Conservation (phyloP, 306 rosid genomes). For the Castanospermum australe region DNA sequence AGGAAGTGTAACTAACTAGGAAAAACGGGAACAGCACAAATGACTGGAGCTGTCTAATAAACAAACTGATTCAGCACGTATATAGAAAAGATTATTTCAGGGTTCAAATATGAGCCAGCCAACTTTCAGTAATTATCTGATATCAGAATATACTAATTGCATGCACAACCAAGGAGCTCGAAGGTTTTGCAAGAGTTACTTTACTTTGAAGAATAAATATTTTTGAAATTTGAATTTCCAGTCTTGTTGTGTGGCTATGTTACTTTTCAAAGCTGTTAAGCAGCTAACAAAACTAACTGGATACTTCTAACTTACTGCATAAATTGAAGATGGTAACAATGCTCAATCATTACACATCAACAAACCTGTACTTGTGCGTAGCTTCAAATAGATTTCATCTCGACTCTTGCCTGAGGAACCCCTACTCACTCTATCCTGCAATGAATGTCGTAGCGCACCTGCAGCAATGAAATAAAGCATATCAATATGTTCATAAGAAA, state of each 20-base stretch:
- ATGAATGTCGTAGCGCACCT: slow-evolving; percentile 93
- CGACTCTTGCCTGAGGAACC: slow-evolving; percentile 67
- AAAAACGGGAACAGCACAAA: neutral
- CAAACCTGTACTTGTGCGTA: slow-evolving; percentile 93
- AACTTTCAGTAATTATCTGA: neutral
- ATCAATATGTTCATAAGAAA: neutral
- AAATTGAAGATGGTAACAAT: slow-evolving; percentile 16
- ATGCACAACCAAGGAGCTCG: neutral
- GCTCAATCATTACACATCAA: slow-evolving; percentile 20
- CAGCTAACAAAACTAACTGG: neutral
- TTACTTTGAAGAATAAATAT: neutral
- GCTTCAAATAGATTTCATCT: slow-evolving; percentile 87
- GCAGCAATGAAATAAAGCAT: slow-evolving; percentile 28
- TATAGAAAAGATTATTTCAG: neutral
- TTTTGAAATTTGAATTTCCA: neutral
- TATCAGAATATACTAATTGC: neutral
- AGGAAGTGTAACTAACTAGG: neutral
- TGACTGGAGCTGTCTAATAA: slow-evolving; percentile 1
- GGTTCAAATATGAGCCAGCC: slow-evolving; percentile 12
- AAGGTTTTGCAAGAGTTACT: neutral
- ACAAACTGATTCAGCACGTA: slow-evolving; percentile 1
- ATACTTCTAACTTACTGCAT: neutral
- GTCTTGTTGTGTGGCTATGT: neutral
- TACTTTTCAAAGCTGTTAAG: neutral
- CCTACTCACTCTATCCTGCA: slow-evolving; percentile 91